phyloP scores from a whole-genome alignment of 768 basidiomycete species.

The Boletus vinaceobasis region DNA sequence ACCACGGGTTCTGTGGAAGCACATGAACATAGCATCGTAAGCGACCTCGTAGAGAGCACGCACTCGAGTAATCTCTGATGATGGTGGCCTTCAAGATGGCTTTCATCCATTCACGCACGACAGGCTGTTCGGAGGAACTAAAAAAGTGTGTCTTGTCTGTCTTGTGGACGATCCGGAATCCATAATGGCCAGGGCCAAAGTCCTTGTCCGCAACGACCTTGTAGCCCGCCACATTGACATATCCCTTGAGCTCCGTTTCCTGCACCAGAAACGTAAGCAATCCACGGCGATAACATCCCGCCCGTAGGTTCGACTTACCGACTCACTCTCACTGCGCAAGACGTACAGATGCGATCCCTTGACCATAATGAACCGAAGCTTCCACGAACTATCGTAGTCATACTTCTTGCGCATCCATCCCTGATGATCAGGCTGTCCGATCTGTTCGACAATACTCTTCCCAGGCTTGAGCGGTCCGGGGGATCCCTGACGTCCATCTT shows the following conservation, averaged over 20 bases:
- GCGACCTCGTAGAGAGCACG: slow-evolving; percentile 23
- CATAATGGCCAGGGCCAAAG: slow-evolving; percentile 87
- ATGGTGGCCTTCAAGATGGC: slow-evolving; percentile 99
- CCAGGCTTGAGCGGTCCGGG: slow-evolving; percentile 50
- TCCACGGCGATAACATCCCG: not conserved
- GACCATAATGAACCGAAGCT: slow-evolving; percentile 84
- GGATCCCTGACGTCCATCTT: slow-evolving; percentile 16
- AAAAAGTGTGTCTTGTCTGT: slow-evolving; percentile 86
- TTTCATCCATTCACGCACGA: slow-evolving; percentile 99
- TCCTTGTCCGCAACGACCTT: slow-evolving; percentile 92
- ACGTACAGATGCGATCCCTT: slow-evolving; percentile 92
- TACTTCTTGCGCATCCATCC: slow-evolving; percentile 98
- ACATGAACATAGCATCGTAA: not conserved
- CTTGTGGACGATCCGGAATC: slow-evolving; percentile 92
- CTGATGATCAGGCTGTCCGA: slow-evolving; percentile 83
- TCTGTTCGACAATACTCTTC: slow-evolving; percentile 79
- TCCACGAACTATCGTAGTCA: slow-evolving; percentile 92
- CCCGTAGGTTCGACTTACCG: slow-evolving; percentile 19
- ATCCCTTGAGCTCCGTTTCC: slow-evolving; percentile 97
- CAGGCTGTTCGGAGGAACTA: slow-evolving; percentile 80
- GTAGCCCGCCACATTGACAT: slow-evolving; percentile 88
- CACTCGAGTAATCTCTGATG: slow-evolving; percentile 86
- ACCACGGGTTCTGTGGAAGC: slow-evolving; percentile 76
- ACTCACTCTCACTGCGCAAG: slow-evolving; percentile 67
- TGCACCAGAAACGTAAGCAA: slow-evolving; percentile 27